Base-by-base conservation (phyloP, 768 basidiomycete species). In the Phylloporus arenicola region DNA sequence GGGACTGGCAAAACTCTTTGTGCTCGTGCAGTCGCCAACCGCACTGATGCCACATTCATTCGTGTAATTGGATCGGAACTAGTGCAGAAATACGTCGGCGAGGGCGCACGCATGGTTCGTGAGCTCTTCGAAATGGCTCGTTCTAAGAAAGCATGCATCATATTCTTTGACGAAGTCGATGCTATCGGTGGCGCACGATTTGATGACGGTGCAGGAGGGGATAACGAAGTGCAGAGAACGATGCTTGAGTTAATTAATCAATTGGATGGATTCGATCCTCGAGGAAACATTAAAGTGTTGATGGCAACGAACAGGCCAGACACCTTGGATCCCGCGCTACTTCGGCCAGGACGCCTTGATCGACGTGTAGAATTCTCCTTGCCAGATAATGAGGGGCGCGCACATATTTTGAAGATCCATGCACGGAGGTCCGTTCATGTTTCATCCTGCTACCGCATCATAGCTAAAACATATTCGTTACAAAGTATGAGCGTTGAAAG, bases 261-360 rank as follows among this genome's bases (percentile, higher is more conserved):
- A 69, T 73, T 99, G 67, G 94, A 99, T 62, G 96, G 96, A 29
- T 99, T 99, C 70, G 96, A 98, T 70, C 87, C 95, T 7, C 74
- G 96, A 73, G 96, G 96, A n/a, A 98, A 98, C 65, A 98, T 99
- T 72, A 99, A 99, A 70, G 95, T 99, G 19, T 77, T 99, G 51
- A 99, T 99, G 96, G 96, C 96, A 27, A 98, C 96, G 7, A 98
- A 99, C 75, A 95, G 95, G 69, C 96, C 96, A 17, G 96, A 99
- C 69, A 98, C 96, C 1, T 80, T 99, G 41, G 96, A 99, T 69
- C 96, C 96, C 52, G 96, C 96, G 6, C 75, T 99, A 31, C 75
- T 99, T 45, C 86, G 96, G 47, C 96, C 96, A 14, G 96, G 96
- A 44, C 88, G 96, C 63, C 75, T 99, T 33, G 96, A 99, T 70